Conservation (phyloP, 2,329 filamentous ascomycete species). For the Verruconis gallopava region DNA sequence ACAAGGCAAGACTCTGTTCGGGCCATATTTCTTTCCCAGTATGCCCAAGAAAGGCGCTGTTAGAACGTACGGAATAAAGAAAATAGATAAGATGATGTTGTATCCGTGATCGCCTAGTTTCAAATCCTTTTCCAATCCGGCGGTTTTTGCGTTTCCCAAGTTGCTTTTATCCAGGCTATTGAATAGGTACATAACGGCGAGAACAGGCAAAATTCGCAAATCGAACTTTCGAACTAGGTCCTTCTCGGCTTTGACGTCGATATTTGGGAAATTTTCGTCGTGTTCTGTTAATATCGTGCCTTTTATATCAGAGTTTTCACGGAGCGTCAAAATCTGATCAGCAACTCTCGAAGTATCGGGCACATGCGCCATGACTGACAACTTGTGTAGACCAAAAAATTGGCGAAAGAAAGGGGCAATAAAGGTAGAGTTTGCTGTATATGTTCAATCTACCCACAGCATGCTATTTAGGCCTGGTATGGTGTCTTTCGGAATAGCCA, state of each 20-base stretch:
- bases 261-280: conserved; percentile 5
- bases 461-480: no score
- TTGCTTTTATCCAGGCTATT: conserved; percentile 23
- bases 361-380: no score
- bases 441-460: no score
- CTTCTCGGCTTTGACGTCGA: conserved; percentile 16
- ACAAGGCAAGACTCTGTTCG: conserved; percentile 48
- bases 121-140: conserved; percentile 33
- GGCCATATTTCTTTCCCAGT: conserved; percentile 55
- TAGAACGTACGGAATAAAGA: conserved; percentile 63
- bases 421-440: no score
- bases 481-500: no score
- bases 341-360: no score
- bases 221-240: conserved; percentile 43
- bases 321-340: no score
- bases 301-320: no score
- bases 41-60: conserved; percentile 54
- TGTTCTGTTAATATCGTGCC: conserved; percentile 2
- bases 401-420: no score
- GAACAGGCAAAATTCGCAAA: conserved; percentile 40
- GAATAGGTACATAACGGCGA: conserved; percentile 49
- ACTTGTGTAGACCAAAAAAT: no score
- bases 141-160: conserved; percentile 32
- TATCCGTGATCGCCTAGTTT: conserved; percentile 51
- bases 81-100: conserved; percentile 56